Evolutionary conservation across 805 yeast species (phyloP).

Genomic region (Kuraishia capsulata): DNA sequence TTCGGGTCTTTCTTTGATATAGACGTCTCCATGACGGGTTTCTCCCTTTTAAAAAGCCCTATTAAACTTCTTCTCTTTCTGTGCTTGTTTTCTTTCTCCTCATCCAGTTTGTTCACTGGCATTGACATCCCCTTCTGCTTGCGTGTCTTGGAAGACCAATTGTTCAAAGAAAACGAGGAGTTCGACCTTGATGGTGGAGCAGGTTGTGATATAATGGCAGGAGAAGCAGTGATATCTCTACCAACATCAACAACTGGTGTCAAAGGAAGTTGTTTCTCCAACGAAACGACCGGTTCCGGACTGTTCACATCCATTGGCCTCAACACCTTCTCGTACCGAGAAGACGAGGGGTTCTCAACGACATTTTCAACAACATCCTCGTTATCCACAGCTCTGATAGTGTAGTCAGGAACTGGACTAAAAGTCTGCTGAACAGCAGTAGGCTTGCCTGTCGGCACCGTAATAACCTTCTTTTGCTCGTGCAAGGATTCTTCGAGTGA

Average conservation of each 20-base stretch:
- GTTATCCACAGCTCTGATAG: not conserved
- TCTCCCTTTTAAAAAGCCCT: slow-evolving; percentile 13
- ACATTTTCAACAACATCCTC: not conserved
- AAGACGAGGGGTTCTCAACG: not conserved
- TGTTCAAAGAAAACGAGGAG: not conserved
- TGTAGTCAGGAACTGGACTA: not conserved
- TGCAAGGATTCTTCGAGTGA: not conserved
- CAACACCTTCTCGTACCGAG: not conserved
- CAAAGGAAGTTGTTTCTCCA: not conserved
- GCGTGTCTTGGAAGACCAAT: not conserved
- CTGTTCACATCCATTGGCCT: not conserved
- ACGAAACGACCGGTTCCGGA: not conserved
- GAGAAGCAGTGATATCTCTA: too few species aligned
- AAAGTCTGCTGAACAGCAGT: not conserved
- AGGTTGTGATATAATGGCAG: not conserved
- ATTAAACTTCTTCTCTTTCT: slow-evolving; percentile 11
- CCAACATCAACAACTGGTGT: not conserved
- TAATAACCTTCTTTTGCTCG: not conserved
- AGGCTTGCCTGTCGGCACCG: not conserved
- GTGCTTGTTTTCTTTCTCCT: not conserved
- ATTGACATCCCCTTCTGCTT: not conserved
- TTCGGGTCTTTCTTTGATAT: not conserved
- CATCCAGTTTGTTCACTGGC: not conserved
- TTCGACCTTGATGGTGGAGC: not conserved
- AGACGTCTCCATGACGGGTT: not conserved